These are phyloP conservation scores for Endoconidiophora polonica DNA, from an alignment of 2,329 filamentous ascomycete genomes.

Conservation along the genomic window DNA sequence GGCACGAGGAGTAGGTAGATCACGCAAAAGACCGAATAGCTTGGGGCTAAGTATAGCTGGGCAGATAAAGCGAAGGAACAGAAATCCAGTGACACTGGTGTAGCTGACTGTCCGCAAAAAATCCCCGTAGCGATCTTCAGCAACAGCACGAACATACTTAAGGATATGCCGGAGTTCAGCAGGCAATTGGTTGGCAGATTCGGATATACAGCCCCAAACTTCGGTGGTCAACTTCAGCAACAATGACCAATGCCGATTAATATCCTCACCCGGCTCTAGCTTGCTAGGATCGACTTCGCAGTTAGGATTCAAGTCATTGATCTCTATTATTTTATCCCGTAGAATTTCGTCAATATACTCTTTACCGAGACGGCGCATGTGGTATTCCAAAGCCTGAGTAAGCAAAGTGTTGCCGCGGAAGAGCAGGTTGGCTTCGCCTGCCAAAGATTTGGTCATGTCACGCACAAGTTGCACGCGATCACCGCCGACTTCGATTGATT, in stretches of 20 bases:
- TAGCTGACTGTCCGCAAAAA: conserved; percentile 80
- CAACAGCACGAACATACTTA: conserved; percentile 79
- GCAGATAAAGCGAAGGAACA: conserved; percentile 90
- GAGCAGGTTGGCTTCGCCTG: conserved; percentile 80
- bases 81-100: conserved; percentile 84
- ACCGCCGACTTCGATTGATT: conserved; percentile 43
- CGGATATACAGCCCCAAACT: conserved; percentile 69
- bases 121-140: conserved; percentile 86
- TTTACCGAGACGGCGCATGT: conserved; percentile 87
- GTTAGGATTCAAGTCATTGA: conserved; percentile 77
- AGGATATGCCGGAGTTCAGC: conserved; percentile 71
- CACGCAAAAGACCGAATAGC: conserved; percentile 67
- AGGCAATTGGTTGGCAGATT: conserved; percentile 59
- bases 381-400: conserved; percentile 82
- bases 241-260: conserved; percentile 68
- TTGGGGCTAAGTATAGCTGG: conserved; percentile 93
- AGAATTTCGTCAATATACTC: conserved; percentile 83
- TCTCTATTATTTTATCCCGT: conserved; percentile 70
- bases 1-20: conserved; percentile 67
- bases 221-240: conserved; percentile 63
- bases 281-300: conserved; percentile 91
- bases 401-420: conserved; percentile 90
- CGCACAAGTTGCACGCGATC: conserved; percentile 58
- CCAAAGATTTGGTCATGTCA: conserved; percentile 62
- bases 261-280: conserved; percentile 46